These are phyloP conservation scores for Blastomyces gilchristii DNA, from an alignment of 2,329 filamentous ascomycete species.

Conservation along the genomic window DNA sequence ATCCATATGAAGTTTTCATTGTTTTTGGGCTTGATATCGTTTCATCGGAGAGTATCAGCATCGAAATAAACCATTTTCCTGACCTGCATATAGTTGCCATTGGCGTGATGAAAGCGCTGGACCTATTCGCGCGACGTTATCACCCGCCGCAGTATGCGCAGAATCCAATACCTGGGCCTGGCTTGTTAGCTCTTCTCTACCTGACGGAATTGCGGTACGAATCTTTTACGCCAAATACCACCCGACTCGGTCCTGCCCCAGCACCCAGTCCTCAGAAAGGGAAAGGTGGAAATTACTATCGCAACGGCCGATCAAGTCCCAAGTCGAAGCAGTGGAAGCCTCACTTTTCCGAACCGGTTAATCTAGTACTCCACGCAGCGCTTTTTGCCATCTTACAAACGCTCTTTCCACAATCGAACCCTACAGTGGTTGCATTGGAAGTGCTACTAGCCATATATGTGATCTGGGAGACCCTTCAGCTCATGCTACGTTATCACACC, in stretches of 20 bases:
- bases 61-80: slow-evolving; percentile 10
- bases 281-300: background rate
- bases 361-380: slow-evolving; percentile 27
- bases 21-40: background rate
- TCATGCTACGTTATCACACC: slow-evolving; percentile 29
- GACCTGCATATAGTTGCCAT: slow-evolving; percentile 24
- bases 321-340: slow-evolving; percentile 15
- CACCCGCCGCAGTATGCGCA: slow-evolving; percentile 26
- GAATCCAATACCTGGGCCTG: slow-evolving; percentile 20
- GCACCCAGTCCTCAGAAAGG: background rate
- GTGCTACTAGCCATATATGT: slow-evolving; percentile 34
- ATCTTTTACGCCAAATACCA: slow-evolving; percentile 34
- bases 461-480: slow-evolving; percentile 32
- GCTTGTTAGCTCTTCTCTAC: slow-evolving; percentile 25
- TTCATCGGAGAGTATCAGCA: background rate
- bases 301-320: background rate
- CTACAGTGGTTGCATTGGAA: slow-evolving; percentile 30
- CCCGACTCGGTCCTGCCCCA: slow-evolving; percentile 21
- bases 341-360: slow-evolving; percentile 28
- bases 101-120: slow-evolving; percentile 33
- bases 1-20: background rate
- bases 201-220: slow-evolving; percentile 36
- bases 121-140: slow-evolving; percentile 30
- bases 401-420: slow-evolving; percentile 26
- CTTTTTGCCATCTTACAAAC: slow-evolving; percentile 28